Percentiles rank a stretch among this genome's conserved stretches.
These are phyloP conservation scores for Globisporangium parvum DNA, from an alignment of 352 stramenopile species.

Conservation along the genomic window DNA sequence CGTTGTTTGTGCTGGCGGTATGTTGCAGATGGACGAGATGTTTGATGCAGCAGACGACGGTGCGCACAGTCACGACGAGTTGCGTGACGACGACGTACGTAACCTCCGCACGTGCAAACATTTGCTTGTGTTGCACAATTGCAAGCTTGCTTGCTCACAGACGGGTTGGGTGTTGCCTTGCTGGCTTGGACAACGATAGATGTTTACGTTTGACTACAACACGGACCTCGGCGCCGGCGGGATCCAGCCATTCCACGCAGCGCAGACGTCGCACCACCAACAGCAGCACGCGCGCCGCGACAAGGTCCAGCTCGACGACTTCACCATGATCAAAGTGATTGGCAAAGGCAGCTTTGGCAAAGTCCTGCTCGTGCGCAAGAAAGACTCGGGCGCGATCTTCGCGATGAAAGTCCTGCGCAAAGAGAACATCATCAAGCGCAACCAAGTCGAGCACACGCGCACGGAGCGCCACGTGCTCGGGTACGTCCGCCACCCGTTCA, in stretches of 20 bases:
- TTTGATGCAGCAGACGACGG: constrained; percentile 69
- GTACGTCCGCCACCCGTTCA: constrained; percentile 97
- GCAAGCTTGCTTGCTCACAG: neutral
- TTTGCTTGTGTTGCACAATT: neutral
- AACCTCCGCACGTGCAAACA: constrained; percentile 1
- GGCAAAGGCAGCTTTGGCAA: constrained; percentile 96
- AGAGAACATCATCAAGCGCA: constrained; percentile 98
- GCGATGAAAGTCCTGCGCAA: constrained; percentile 99
- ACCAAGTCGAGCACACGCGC: constrained; percentile 99
- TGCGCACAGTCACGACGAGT: constrained; percentile 49
- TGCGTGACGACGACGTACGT: constrained; percentile 15
- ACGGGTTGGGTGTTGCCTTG: neutral
- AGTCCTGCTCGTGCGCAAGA: constrained; percentile 95
- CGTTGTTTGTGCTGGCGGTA: neutral
- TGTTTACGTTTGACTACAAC: constrained; percentile 73
- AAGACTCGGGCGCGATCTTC: constrained; percentile 91
- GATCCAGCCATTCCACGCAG: constrained; percentile 15
- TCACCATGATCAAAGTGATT: constrained; percentile 97
- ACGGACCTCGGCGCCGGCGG: constrained; percentile 38
- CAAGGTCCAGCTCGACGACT: constrained; percentile 88
- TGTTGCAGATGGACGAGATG: constrained; percentile 38
- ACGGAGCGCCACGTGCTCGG: constrained; percentile 96
- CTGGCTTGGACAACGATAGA: constrained; percentile 19
- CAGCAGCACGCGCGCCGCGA: constrained; percentile 41
- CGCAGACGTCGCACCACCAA: constrained; percentile 19